Evolutionary conservation across 2,329 filamentous ascomycete species (phyloP), one percentile per base, ranked within the genome.

Genomic region (Trichoderma atrobrunneum): DNA sequence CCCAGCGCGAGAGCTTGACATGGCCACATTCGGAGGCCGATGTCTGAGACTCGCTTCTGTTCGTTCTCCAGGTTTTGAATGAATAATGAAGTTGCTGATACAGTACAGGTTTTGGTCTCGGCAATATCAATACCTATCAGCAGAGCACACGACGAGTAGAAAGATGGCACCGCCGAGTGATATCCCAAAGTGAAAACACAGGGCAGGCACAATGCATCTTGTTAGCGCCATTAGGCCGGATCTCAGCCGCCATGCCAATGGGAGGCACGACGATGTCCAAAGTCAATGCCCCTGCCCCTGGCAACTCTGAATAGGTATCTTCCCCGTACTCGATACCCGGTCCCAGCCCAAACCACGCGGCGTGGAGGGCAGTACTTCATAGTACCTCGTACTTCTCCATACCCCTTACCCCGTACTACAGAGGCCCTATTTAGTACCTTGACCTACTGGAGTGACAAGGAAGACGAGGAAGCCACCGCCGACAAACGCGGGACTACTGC

Each of bases 401-500:
- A 57, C 68, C 11, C 48, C 18, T 70, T 70, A 70, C 68, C 65
- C 65, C 65, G 62, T 63, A n/a, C 60, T 26, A 18, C 32, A 64
- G 24, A 21, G 24, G 39, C 39, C 39, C 39, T 32, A n/a, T 16
- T 59, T 6, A 59, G 18, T 12, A 63, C 43, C 32, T 39, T n/a
- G 26, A 32, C 24, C 34, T 56, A 21, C 43, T 56, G 24, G 60
- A 18, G 34, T 36, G 34, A 36, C 34, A 36, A 39, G 36, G 69
- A 43, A 36, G 36, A 62, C 57, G 36, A 70, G 57, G 36, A 61
- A 70, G 39, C 66, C 36, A 69, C 67, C 64, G 32, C 51, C 67
- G 56, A 36, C 65, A 72, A 69, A 72, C 60, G 59, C 71, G 71
- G 71, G 21, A 59, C 64, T 56, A 69, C 66, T 72, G 65, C 71